These are phyloP conservation scores for Rhexocercosporidium sp. DNA, from an alignment of 2,329 filamentous ascomycete genomes.

Conservation along the genomic window DNA sequence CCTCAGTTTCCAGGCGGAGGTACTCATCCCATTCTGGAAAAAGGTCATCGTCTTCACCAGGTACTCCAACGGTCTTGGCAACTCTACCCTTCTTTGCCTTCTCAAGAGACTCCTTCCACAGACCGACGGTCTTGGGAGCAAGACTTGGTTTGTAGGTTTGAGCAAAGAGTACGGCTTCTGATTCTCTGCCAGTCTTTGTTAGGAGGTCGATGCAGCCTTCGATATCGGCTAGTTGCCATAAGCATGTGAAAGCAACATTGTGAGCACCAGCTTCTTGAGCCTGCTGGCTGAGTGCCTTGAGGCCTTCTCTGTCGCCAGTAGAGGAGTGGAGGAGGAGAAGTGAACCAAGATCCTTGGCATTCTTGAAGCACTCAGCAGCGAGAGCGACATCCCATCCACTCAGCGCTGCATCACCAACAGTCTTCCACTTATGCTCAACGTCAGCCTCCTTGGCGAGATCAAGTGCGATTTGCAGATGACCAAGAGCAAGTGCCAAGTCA, in stretches of 20 bases:
- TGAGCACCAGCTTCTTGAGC: conserved; percentile 80
- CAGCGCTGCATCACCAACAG: conserved; percentile 89
- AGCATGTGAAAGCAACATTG: conserved; percentile 90
- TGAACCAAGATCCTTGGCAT: conserved; percentile 89
- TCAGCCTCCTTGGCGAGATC: conserved; percentile 83
- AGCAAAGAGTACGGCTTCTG: conserved; percentile 88
- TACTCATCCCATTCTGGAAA: conserved; percentile 98
- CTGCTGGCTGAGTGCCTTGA: conserved; percentile 73
- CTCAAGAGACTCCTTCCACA: conserved; percentile 86
- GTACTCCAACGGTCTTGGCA: conserved; percentile 80
- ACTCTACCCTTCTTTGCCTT: conserved; percentile 86
- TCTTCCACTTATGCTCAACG: conserved; percentile 98
- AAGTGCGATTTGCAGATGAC: conserved; percentile 83
- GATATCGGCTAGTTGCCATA: conserved; percentile 86
- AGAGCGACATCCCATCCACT: conserved; percentile 84
- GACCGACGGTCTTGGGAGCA: conserved; percentile 67
- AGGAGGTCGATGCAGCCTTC: conserved; percentile 82
- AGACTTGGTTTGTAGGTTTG: conserved; percentile 94
- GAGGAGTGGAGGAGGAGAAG: conserved; percentile 88
- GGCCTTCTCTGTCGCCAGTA: conserved; percentile 77
- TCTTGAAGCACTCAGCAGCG: conserved; percentile 90
- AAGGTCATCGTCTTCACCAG: conserved; percentile 82
- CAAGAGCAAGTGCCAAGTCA: conserved; percentile 83
- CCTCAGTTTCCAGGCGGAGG: conserved; percentile 78
- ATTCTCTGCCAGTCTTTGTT: conserved; percentile 75